phyloP scores from a whole-genome alignment of 2,329 filamentous ascomycete genomes.

The Talaromyces sp. region DNA sequence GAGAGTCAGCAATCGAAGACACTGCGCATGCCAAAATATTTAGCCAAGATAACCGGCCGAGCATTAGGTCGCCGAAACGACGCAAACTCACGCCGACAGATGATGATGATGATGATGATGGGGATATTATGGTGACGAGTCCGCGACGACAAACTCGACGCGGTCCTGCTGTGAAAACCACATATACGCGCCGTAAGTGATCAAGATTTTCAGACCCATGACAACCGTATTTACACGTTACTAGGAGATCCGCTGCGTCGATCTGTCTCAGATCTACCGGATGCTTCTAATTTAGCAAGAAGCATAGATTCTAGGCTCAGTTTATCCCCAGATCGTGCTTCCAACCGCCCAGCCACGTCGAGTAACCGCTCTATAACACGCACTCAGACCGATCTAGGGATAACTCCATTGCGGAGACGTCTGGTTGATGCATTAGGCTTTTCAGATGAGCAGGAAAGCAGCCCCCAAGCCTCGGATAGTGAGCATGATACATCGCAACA shows the following conservation, averaged over 20 bases:
- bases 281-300: not conserved
- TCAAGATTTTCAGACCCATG: not conserved
- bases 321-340: slow-evolving; percentile 2
- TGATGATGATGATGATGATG: not conserved
- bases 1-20: not conserved
- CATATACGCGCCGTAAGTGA: slow-evolving; percentile 2
- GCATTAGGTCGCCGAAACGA: slow-evolving; percentile 18
- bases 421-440: slow-evolving; percentile 31
- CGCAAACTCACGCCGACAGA: slow-evolving; percentile 17
- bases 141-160: not conserved
- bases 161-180: not conserved
- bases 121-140: not conserved
- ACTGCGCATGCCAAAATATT: slow-evolving; percentile 24
- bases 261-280: slow-evolving; percentile 2
- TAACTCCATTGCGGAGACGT: slow-evolving; percentile 27
- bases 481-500: slow-evolving; percentile 1
- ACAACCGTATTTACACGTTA: not conserved
- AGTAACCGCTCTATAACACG: not conserved
- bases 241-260: not conserved
- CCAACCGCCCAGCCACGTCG: not conserved
- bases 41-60: slow-evolving; percentile 21
- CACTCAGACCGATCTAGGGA: not conserved
- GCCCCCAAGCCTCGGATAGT: slow-evolving; percentile 2
- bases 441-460: slow-evolving; percentile 14
- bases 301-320: slow-evolving; percentile 2